Conservation (phyloP, 2,329 filamentous ascomycete species). For the Cytospora piceicola region DNA sequence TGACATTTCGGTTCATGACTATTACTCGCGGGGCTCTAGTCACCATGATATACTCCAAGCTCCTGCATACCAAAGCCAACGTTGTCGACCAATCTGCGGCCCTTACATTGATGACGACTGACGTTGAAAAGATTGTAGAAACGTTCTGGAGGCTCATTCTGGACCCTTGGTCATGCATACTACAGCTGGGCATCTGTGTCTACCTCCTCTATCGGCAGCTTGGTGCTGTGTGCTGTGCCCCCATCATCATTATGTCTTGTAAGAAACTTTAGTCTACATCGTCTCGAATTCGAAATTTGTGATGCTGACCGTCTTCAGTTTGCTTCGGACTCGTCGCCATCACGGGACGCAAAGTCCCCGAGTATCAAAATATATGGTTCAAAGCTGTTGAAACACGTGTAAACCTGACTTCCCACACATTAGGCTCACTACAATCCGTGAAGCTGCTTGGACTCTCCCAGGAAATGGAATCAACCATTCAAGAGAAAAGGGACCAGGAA, state of each 20-base stretch:
- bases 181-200: conserved; percentile 40
- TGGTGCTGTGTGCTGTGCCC: conserved; percentile 39
- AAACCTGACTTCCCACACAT: conserved; percentile 2
- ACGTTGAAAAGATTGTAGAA: conserved; percentile 40
- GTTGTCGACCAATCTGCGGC: conserved; percentile 34
- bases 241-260: conserved; percentile 31
- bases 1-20: background rate
- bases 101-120: conserved; percentile 45
- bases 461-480: background rate
- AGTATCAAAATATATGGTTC: background rate
- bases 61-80: background rate
- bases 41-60: background rate
- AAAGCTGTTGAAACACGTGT: conserved; percentile 2
- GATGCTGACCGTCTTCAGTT: background rate
- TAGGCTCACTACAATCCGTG: background rate
- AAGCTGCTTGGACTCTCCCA: background rate
- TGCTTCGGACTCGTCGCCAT: background rate
- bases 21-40: background rate
- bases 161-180: conserved; percentile 41
- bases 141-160: conserved; percentile 38
- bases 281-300: background rate
- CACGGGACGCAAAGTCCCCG: background rate
- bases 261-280: background rate
- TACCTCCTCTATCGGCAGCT: conserved; percentile 41
- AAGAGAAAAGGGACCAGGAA: background rate